Evolutionary conservation across 2,329 filamentous ascomycete genomes (phyloP).

Genomic region (Acephala macrosclerotiorum): DNA sequence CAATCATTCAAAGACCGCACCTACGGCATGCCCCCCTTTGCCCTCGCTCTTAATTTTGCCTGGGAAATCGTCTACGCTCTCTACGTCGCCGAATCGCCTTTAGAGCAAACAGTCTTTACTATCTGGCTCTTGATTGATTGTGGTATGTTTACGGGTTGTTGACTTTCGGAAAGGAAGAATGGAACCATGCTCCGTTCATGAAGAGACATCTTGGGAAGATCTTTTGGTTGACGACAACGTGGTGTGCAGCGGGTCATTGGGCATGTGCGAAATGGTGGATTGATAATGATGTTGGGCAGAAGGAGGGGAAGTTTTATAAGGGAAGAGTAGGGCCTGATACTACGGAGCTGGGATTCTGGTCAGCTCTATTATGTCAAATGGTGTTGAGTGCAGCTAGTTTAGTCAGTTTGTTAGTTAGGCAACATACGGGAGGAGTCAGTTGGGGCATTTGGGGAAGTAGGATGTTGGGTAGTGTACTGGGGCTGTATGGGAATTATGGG

Average conservation of each 20-base stretch:
- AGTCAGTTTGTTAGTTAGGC: slow-evolving; percentile 52
- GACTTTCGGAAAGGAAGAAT: slow-evolving; percentile 53
- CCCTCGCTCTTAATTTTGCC: slow-evolving; percentile 57
- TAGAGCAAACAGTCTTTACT: slow-evolving; percentile 54
- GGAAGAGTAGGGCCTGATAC: slow-evolving; percentile 53
- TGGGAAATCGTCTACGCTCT: slow-evolving; percentile 60
- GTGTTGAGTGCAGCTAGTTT: slow-evolving; percentile 56
- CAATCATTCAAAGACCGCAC: slow-evolving; percentile 54
- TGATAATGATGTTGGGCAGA: slow-evolving; percentile 54
- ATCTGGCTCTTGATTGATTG: slow-evolving; percentile 59
- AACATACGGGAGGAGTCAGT: slow-evolving; percentile 56
- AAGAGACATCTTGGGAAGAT: slow-evolving; percentile 50
- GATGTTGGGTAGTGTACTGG: slow-evolving; percentile 51
- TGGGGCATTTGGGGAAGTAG: slow-evolving; percentile 57
- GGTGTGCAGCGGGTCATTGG: slow-evolving; percentile 50
- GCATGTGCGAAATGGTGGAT: slow-evolving; percentile 58
- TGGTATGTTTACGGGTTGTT: slow-evolving; percentile 55
- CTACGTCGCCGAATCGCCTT: slow-evolving; percentile 52
- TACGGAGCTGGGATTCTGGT: slow-evolving; percentile 49
- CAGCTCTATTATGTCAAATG: slow-evolving; percentile 38
- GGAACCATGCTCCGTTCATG: slow-evolving; percentile 50
- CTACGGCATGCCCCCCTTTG: slow-evolving; percentile 58
- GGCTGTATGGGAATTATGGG: slow-evolving; percentile 49
- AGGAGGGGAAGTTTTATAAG: slow-evolving; percentile 45
- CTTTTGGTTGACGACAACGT: slow-evolving; percentile 46